Evolutionary conservation across 1,284 basidiomycete species (phyloP), one percentile per base, ranked within the genome.

Genomic region (Leccinum solheimii): DNA sequence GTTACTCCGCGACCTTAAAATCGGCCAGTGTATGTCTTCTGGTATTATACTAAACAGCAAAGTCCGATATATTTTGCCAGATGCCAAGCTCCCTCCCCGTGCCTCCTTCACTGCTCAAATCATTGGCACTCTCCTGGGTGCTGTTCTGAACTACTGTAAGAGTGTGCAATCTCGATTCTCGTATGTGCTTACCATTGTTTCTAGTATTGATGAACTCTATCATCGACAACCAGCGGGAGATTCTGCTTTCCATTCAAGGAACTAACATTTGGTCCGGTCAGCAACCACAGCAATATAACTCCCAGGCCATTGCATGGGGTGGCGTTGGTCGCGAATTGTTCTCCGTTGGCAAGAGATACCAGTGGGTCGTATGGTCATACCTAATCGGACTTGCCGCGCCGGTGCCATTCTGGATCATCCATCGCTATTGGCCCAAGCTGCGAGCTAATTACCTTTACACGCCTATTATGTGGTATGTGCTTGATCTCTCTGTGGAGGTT

Each of bases 81-180:
- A 85, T 73, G 83, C 84, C 61, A 91, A 91, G 76, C 77, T 91
- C 26, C 83, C 87, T 23, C 90, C 89, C 7, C 79, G 84, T 48
- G 80, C 83, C 11, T 83, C 86, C 1, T 88, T 90, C 70, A 76
- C 79, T 11, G 84, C 86, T 43, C 90, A 91, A 72, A 77, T 87
- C 26, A 69, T 80, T 1, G 80, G 80, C n/a, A 82, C 81, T 26
- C 64, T 81, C 3, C 71, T 82, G 14, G 81, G 81, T 1, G 74
- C 81, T 13, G 59, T 84, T 45, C 75, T 88, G 64, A 86, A 86
- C 68, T 87, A 83, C 61, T 70, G 75, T 84, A 64, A 34, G 2
- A 3, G n/a, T 21, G 0, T 10, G 6, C 3, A 16, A 21, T 1
- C 32, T 49, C 23, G 14, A 50, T 26, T 27, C 23, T 16, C 7